Base-by-base conservation (phyloP, 192 early-diverging fungal species). In the Podila epigama region DNA sequence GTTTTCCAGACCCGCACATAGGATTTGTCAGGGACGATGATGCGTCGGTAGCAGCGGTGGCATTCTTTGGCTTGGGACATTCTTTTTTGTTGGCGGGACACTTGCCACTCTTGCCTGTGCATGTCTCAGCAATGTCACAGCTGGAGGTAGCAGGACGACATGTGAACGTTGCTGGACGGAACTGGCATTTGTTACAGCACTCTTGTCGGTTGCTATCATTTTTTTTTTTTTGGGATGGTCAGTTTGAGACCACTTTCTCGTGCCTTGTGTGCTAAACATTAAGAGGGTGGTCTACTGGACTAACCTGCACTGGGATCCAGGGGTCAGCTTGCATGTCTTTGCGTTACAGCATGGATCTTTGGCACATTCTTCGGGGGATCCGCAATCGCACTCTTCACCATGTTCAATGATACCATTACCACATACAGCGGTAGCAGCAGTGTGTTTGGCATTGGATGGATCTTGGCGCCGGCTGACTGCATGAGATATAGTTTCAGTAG, bases 1-100 rank as follows among this genome's bases (percentile, higher is more conserved):
- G 52, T 1, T 13, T n/a, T n/a, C n/a, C 36, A 32, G 70, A 59
- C 25, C 63, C 70, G 51, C 70, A 72, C 35, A n/a, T 58, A 8
- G 9, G 20, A 34, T 22, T 33, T 28, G 18, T 15, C 8, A 15
- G 15, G 9, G 33, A 35, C 1, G 27, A 12, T 16, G 69, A 35
- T 1, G 61, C 22, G 36, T 64, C 63, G 28, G 61, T 55, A 10
- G 69, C 15, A 11, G 34, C 35, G 1, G 41, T 7, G 36, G 32
- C 36, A 12, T 48, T 32, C 13, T 55, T 40, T 3, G 44, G 25
- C 44, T 75, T 75, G 22, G n/a, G 32, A 12, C 72, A 75, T 3
- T 40, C 44, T 3, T 60, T 75, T 59, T 68, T 75, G n/a, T 66
- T 66, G 9, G 65, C 28, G 0, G 72, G 72, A 44, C 72, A 75